These are phyloP conservation scores for Phellopilus nigrolimitatus DNA, from an alignment of 1,284 basidiomycete genomes.

Conservation along the genomic window DNA sequence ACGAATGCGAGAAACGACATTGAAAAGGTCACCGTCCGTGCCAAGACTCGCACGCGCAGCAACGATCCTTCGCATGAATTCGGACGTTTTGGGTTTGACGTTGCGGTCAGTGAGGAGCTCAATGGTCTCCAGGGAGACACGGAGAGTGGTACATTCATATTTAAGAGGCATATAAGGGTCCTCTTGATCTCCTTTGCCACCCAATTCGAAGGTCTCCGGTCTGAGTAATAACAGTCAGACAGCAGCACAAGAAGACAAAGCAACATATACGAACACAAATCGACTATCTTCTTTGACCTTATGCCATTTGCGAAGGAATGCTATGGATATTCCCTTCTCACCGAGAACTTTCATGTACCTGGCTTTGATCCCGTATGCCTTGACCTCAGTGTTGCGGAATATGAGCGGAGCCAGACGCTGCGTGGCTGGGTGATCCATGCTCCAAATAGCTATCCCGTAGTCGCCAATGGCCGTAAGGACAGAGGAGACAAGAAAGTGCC, in stretches of 20 bases:
- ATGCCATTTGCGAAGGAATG: conserved; percentile 18
- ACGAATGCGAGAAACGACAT: conserved; percentile 33
- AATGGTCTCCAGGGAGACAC: conserved; percentile 43
- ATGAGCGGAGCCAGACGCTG: conserved; percentile 45
- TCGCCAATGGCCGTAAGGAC: conserved; percentile 40
- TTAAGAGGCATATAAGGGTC: conserved; percentile 24
- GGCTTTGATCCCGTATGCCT: conserved; percentile 56
- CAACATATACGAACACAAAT: conserved; percentile 23
- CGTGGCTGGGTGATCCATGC: conserved; percentile 47
- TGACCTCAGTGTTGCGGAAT: conserved; percentile 43
- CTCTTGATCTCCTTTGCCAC: conserved; percentile 16
- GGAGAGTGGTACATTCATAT: conserved; percentile 47
- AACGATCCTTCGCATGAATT: conserved; percentile 36
- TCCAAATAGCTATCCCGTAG: conserved; percentile 51
- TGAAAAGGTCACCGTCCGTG: not conserved
- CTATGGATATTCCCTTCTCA: conserved; percentile 1
- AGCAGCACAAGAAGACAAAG: not conserved
- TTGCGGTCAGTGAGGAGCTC: conserved; percentile 48
- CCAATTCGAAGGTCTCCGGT: conserved; percentile 18
- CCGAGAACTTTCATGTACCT: conserved; percentile 46
- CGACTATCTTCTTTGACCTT: conserved; percentile 29
- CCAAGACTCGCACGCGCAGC: conserved; percentile 24
- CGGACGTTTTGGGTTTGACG: conserved; percentile 35
- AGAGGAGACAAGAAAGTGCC: conserved; percentile 63
- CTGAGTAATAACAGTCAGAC: conserved; percentile 1